Base-by-base conservation (phyloP, 805 yeast genomes). In the Saccharomycopsis sp. region DNA sequence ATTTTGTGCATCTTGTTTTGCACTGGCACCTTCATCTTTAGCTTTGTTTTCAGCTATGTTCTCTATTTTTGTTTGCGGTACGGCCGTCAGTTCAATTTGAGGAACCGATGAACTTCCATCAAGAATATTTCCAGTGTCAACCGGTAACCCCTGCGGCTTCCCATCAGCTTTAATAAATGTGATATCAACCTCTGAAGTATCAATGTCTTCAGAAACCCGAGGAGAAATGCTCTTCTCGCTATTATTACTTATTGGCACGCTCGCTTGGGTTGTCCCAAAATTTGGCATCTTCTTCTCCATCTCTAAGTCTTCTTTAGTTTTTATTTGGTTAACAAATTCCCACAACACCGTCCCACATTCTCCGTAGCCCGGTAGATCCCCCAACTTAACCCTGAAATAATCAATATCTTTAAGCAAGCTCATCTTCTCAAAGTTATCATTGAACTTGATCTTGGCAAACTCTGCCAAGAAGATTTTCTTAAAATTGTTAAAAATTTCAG, bases 321-420 rank as follows among this genome's bases (percentile, higher is more conserved):
- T 58, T 40, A 76, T 58, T 2, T 72, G 61, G 54, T 77, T 75
- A 6, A 77, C 76, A 45, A 71, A 70, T 51, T 77, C 81, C 79
- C 81, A 76, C 23, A 79, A 66, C 1, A 74, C 74, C 44, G 75
- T 80, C 1, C 82, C 84, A 1, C 79, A 70, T 47, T 75, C 74
- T 0, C 79, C 79, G 48, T 77, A 75, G 0, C 84, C 85, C 4
- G 74, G 72, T 7, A 77, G 56, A 44, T 74, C 78, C 41, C 73
- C 69, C 23, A 81, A 61, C 47, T 77, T 78, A n/a, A 72, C 82
- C 48, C 78, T 59, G 58, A 81, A 80, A 54, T 72, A 80, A 54
- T 75, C 81, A 7, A 80, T 67, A 59, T 83, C 89, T 40, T 69
- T 68, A 56, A 79, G 61, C 52, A 79, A 63, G 20, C 69, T 68